Percentiles rank a stretch among this genome's conserved stretches.
Evolutionary conservation across 2,329 filamentous ascomycete species (phyloP).

Genomic region (Alternaria sp.): DNA sequence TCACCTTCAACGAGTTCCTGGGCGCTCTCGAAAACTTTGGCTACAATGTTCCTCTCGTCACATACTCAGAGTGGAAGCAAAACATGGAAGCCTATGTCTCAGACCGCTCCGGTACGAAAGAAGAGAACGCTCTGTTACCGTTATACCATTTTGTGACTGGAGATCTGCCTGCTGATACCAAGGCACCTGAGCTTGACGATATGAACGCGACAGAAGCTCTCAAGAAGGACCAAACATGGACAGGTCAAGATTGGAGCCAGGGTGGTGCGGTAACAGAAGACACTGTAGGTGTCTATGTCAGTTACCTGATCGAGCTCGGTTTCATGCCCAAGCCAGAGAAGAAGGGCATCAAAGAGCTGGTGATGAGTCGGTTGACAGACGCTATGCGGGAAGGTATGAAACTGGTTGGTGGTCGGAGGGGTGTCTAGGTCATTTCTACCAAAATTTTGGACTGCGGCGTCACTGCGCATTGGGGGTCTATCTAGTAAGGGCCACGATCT

Average conservation of each 20-base stretch:
- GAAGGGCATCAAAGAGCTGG: conserved; percentile 40
- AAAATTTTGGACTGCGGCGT: not conserved
- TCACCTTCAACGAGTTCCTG: conserved; percentile 82
- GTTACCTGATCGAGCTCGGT: conserved; percentile 69
- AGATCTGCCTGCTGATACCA: conserved; percentile 74
- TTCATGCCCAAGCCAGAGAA: conserved; percentile 62
- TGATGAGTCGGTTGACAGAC: conserved; percentile 39
- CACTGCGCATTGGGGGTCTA: not conserved
- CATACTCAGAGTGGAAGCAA: conserved; percentile 74
- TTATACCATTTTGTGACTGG: conserved; percentile 77
- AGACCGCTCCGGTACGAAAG: conserved; percentile 62
- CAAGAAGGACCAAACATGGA: conserved; percentile 68
- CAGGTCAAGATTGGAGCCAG: conserved; percentile 65
- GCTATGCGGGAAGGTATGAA: conserved; percentile 47
- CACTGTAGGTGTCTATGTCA: conserved; percentile 69
- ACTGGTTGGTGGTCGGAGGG: conserved; percentile 44
- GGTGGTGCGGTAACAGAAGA: conserved; percentile 67
- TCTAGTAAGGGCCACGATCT: not conserved
- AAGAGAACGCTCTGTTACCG: conserved; percentile 74
- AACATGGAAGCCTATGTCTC: conserved; percentile 75
- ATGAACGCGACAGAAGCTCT: conserved; percentile 72
- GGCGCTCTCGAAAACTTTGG: conserved; percentile 75
- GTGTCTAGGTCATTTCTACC: conserved; percentile 26
- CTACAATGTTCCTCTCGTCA: conserved; percentile 72
- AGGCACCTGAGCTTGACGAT: conserved; percentile 79